These are phyloP conservation scores for Xylaria sp. DNA, from an alignment of 2,329 filamentous ascomycete genomes.

Conservation along the genomic window DNA sequence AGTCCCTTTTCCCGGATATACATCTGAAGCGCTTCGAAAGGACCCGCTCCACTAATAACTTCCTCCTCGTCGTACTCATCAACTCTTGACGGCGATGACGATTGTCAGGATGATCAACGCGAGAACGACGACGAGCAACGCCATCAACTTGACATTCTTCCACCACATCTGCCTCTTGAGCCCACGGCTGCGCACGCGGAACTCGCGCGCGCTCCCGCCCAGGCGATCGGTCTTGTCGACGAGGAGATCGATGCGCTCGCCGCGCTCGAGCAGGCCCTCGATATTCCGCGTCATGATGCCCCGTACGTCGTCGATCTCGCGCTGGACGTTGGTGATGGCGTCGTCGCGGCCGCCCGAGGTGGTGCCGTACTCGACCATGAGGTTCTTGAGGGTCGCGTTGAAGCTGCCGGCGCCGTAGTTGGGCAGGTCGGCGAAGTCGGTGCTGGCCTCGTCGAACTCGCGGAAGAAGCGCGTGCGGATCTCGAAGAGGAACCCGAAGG, in stretches of 20 bases:
- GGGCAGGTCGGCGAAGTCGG: slow-evolving; percentile 78
- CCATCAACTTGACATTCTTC: slow-evolving; percentile 98
- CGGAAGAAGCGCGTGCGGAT: slow-evolving; percentile 86
- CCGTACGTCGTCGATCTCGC: slow-evolving; percentile 89
- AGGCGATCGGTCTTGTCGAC: slow-evolving; percentile 96
- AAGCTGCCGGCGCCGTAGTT: slow-evolving; percentile 91
- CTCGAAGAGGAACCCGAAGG: slow-evolving; percentile 90
- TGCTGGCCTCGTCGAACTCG: slow-evolving; percentile 67
- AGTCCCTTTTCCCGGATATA: slow-evolving; percentile 18
- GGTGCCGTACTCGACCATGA: slow-evolving; percentile 86
- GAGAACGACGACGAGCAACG: slow-evolving; percentile 73
- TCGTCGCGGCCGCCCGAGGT: slow-evolving; percentile 77
- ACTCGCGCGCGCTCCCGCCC: slow-evolving; percentile 87
- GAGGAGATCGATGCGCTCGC: slow-evolving; percentile 89
- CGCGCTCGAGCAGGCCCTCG: slow-evolving; percentile 84
- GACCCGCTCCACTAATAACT: background rate
- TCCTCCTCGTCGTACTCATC: background rate
- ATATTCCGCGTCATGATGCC: slow-evolving; percentile 98
- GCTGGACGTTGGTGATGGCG: slow-evolving; percentile 80
- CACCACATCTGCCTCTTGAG: slow-evolving; percentile 97
- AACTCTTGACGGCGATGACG: slow-evolving; percentile 59
- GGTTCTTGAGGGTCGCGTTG: slow-evolving; percentile 74
- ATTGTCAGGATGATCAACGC: slow-evolving; percentile 62
- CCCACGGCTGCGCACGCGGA: slow-evolving; percentile 83
- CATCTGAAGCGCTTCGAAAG: slow-evolving; percentile 9